These are phyloP conservation scores for Phylloporus rhodoxanthus DNA, from an alignment of 768 basidiomycete genomes.

Conservation along the genomic window DNA sequence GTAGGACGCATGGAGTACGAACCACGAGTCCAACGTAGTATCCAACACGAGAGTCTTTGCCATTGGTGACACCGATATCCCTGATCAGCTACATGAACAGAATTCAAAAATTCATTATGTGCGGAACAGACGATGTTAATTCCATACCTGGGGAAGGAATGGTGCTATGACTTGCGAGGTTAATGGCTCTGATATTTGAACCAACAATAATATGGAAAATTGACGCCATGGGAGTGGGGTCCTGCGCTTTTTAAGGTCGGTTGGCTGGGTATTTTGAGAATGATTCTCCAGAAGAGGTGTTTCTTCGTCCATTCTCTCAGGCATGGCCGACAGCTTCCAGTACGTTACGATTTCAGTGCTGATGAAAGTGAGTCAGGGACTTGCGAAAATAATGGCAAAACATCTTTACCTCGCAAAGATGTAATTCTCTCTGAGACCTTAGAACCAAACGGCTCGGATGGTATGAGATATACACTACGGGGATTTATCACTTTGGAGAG, in stretches of 20 bases:
- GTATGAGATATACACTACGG: no score
- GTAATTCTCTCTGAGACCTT: background rate
- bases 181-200: slow-evolving; percentile 71
- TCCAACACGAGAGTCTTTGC: slow-evolving; percentile 40
- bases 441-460: no score
- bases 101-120: background rate
- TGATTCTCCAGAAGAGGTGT: slow-evolving; percentile 44
- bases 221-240: slow-evolving; percentile 67
- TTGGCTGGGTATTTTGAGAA: slow-evolving; percentile 2
- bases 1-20: slow-evolving; percentile 9
- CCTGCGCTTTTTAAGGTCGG: slow-evolving; percentile 24
- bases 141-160: slow-evolving; percentile 55
- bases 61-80: slow-evolving; percentile 35
- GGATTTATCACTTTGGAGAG: background rate
- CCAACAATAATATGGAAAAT: slow-evolving; percentile 58
- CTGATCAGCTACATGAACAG: slow-evolving; percentile 19
- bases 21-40: slow-evolving; percentile 48
- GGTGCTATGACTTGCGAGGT: slow-evolving; percentile 71
- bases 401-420: background rate
- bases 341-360: background rate
- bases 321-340: background rate
- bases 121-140: background rate
- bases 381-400: background rate
- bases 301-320: slow-evolving; percentile 45
- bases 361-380: background rate